phyloP scores from a whole-genome alignment of 768 basidiomycete species.

The Symmetrospora coprosmae region DNA sequence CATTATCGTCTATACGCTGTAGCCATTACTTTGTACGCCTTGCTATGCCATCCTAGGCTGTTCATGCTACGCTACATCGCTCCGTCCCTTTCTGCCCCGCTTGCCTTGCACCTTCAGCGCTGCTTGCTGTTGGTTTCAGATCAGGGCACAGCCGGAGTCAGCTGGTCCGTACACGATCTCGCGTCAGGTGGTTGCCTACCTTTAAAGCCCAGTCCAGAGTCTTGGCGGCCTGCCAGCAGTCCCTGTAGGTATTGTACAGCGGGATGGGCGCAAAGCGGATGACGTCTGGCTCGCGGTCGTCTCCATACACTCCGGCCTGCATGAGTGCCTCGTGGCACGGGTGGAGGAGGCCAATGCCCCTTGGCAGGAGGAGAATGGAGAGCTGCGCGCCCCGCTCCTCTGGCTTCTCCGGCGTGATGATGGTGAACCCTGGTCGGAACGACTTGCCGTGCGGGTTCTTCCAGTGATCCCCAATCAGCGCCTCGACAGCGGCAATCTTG shows the following conservation, averaged over 20 bases:
- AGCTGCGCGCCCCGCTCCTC: constrained; percentile 69
- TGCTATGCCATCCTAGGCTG: too few relatives aligned
- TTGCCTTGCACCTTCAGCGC: not conserved
- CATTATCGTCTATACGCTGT: too few relatives aligned
- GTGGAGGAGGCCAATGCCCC: constrained; percentile 51
- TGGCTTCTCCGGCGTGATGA: constrained; percentile 66
- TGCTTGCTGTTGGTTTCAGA: too few relatives aligned
- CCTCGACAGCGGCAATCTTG: constrained; percentile 34
- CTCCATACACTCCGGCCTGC: constrained; percentile 67
- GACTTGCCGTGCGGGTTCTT: constrained; percentile 13
- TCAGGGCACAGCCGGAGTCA: too few relatives aligned
- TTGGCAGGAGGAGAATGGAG: constrained; percentile 65
- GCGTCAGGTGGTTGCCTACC: too few relatives aligned
- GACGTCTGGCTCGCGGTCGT: constrained; percentile 80
- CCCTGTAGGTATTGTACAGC: constrained; percentile 68
- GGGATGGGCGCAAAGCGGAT: constrained; percentile 76
- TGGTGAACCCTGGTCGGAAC: constrained; percentile 56
- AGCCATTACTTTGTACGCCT: too few relatives aligned
- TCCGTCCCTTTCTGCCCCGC: too few relatives aligned
- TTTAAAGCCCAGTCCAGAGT: constrained; percentile 47
- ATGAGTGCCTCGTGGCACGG: constrained; percentile 50
- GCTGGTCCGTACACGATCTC: too few relatives aligned
- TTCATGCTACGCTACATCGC: too few relatives aligned
- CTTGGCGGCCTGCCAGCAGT: constrained; percentile 56
- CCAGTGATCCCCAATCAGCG: not conserved